Evolutionary conservation across 2,329 filamentous ascomycete species (phyloP), one percentile per base, ranked within the genome.

Genomic region (Fusarium coffeatum): DNA sequence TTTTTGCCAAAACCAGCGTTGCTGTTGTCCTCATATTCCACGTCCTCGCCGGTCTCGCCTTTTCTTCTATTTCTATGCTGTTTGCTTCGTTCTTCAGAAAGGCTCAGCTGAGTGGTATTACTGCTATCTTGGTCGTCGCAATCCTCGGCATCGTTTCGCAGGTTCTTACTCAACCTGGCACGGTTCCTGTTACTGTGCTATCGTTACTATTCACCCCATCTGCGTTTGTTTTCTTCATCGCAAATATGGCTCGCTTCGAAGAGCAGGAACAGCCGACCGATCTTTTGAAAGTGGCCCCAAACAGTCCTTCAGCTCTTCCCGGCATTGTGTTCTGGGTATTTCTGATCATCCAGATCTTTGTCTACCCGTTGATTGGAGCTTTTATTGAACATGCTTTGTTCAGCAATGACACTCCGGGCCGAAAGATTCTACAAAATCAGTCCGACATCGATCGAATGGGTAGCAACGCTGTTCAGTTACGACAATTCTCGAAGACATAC

Each of bases 31-130:
- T 94, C 46, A 79, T 95, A 53, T 93, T 91, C 79, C 91, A 94
- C 73, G 81, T 97, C 45, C 81, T 97, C 5, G 83, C 87, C n/a
- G 94, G 94, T 9, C 82, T 97, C 6, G 87, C 93, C 5, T 83
- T 97, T 47, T 88, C 92, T 0, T 96, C 92, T 45, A 91, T 94
- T 78, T 93, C 93, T 3, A 88, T 97, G 56, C 86, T 97, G 42
- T 92, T 92, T 27, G 93, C 91, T 0, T 88, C 92, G 11, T 92
- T 97, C 74, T 98, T 98, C 84, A 92, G 88, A 72, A 94, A 91
- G 76, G 90, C 94, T 0, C 94, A 98, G 78, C 87, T 98, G 6
- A 96, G 92, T 60, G 94, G 95, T 28, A 95, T 97, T 67, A 89
- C 89, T 1, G 87, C 92, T 42, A 90, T 91, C 11, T 90, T 98